phyloP scores from a whole-genome alignment of 202 grass and related monocot species.

The Bolboschoenoplectus hybrid region DNA sequence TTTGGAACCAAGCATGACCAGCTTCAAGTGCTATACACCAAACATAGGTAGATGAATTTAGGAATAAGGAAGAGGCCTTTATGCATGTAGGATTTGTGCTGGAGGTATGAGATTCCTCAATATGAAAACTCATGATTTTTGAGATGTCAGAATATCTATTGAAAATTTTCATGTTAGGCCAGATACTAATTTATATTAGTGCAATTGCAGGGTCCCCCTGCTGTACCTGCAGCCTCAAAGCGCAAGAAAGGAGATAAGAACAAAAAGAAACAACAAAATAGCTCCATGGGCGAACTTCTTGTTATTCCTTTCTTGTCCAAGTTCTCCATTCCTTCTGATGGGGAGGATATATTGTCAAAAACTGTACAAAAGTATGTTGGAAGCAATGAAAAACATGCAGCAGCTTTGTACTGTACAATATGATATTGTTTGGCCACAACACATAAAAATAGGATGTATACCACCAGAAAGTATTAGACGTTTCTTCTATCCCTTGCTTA shows the following conservation, averaged over 20 bases:
- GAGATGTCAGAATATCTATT: neutral
- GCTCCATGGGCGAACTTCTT: slow-evolving; percentile 81
- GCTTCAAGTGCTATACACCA: neutral
- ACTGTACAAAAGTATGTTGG: slow-evolving; percentile 64
- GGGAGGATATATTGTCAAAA: slow-evolving; percentile 69
- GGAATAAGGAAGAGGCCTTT: neutral
- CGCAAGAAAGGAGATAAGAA: slow-evolving; percentile 89
- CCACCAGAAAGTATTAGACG: neutral
- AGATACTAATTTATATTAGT: neutral
- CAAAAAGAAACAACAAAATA: slow-evolving; percentile 69
- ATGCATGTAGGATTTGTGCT: neutral
- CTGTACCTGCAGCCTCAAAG: slow-evolving; percentile 66
- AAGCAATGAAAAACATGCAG: slow-evolving; percentile 1
- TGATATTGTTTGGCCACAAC: neutral
- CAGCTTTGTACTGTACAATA: neutral
- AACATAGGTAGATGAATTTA: neutral
- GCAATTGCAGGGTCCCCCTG: slow-evolving; percentile 66
- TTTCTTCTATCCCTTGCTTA: too few relatives aligned
- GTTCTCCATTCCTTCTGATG: slow-evolving; percentile 64
- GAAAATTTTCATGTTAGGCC: neutral
- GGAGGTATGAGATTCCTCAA: neutral
- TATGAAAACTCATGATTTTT: neutral
- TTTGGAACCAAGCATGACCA: neutral
- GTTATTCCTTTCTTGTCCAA: slow-evolving; percentile 90
- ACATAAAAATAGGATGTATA: neutral